Conservation (phyloP, 192 early-diverging fungal species). For the Chytriomyces hyalinus region DNA sequence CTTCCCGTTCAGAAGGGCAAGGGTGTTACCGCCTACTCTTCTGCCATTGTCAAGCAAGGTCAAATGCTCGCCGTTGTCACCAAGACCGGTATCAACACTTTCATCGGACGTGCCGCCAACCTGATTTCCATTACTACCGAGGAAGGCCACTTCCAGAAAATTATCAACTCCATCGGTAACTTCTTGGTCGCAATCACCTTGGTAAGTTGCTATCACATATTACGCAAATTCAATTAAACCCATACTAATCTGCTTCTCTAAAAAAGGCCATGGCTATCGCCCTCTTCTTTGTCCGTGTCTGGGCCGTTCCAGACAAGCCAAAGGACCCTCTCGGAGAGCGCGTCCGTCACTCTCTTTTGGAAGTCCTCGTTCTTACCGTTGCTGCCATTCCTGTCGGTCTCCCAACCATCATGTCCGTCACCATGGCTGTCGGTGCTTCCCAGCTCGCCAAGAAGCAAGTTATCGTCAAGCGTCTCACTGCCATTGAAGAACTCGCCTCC, state of each 20-base stretch:
- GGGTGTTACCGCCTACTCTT: conserved; percentile 86
- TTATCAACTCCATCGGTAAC: conserved; percentile 85
- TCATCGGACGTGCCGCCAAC: conserved; percentile 93
- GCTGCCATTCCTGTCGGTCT: conserved; percentile 93
- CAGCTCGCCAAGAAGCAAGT: conserved; percentile 85
- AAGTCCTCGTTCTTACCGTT: conserved; percentile 80
- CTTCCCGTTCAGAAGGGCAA: conserved; percentile 86
- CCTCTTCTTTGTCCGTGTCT: conserved; percentile 66
- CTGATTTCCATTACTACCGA: conserved; percentile 88
- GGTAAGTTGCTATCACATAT: conserved; percentile 35
- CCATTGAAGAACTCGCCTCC: conserved; percentile 90
- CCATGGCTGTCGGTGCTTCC: conserved; percentile 91
- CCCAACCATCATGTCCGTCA: conserved; percentile 91
- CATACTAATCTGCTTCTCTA: background rate
- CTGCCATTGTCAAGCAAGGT: conserved; percentile 92
- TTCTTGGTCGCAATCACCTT: conserved; percentile 78
- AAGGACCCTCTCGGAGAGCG: conserved; percentile 37
- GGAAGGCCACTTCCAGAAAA: conserved; percentile 92
- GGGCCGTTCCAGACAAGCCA: conserved; percentile 60
- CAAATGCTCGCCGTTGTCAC: conserved; percentile 91
- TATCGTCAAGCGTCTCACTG: conserved; percentile 90
- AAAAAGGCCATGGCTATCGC: conserved; percentile 51
- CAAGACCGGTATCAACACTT: conserved; percentile 91
- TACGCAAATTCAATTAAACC: background rate
- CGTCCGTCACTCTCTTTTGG: conserved; percentile 54